Conservation (phyloP, 345 rosid species). For the Gossypium bickii region DNA sequence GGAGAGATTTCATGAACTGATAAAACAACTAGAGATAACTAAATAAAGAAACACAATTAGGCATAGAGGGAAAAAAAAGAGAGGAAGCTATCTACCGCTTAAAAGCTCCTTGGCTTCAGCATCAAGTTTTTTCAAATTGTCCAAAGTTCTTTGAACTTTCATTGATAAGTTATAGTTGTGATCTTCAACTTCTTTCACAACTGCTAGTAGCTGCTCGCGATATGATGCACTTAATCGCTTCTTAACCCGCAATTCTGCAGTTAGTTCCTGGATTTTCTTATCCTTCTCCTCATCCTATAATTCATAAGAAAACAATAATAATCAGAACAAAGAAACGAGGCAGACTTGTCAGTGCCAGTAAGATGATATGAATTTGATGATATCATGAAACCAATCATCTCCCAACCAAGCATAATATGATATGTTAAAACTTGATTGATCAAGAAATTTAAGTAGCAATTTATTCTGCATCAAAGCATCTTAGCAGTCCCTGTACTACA, state of each 20-base stretch:
- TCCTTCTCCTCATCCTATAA: conserved; percentile 50
- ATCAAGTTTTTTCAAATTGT: conserved; percentile 33
- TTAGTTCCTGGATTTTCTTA: conserved; percentile 62
- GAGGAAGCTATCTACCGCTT: neutral
- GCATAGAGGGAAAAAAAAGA: neutral
- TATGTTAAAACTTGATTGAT: neutral
- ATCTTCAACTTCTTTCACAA: conserved; percentile 55
- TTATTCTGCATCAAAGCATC: too few relatives aligned
- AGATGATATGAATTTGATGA: neutral
- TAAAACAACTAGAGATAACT: neutral
- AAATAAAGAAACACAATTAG: neutral
- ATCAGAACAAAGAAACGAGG: neutral
- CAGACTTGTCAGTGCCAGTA: neutral
- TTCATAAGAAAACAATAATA: neutral
- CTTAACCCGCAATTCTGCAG: conserved; percentile 55
- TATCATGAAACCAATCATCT: neutral
- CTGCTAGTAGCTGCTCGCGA: conserved; percentile 49
- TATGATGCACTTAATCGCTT: conserved; percentile 59
- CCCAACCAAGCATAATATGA: neutral
- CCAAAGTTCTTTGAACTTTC: conserved; percentile 41
- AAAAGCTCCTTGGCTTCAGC: conserved; percentile 20
- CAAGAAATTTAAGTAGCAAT: neutral
- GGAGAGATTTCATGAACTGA: neutral
- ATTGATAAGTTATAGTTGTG: conserved; percentile 38
- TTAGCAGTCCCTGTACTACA: too few relatives aligned